These are phyloP conservation scores for Botrytis medusae DNA, from an alignment of 2,329 filamentous ascomycete genomes.

Conservation along the genomic window DNA sequence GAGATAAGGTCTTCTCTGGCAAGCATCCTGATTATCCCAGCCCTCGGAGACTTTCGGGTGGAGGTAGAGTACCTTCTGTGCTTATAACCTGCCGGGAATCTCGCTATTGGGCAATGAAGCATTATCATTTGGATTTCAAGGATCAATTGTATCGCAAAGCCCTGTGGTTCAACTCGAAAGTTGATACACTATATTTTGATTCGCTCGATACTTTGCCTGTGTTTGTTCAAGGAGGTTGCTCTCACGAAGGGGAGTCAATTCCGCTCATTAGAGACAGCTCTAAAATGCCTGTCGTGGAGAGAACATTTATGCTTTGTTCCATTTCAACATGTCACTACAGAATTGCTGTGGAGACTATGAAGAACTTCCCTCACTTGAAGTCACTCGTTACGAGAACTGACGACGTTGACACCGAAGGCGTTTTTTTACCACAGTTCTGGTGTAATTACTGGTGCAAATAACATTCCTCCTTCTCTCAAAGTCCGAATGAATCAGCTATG, in stretches of 20 bases:
- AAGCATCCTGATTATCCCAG: not conserved
- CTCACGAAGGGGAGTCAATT: accelerated
- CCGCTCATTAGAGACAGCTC: not conserved
- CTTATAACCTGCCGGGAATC: slow-evolving; percentile 2
- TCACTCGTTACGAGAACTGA: not conserved
- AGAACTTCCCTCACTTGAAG: not conserved
- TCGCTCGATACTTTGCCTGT: accelerated
- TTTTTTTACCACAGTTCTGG: no score
- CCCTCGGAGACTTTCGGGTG: not conserved
- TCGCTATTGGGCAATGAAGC: slow-evolving; percentile 7
- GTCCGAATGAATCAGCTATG: not conserved
- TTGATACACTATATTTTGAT: not conserved
- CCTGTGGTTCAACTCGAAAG: not conserved
- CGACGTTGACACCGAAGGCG: not conserved
- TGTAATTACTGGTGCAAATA: no score
- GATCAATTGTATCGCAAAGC: not conserved
- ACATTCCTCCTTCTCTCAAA: not conserved
- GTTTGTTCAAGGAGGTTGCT: not conserved
- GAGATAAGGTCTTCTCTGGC: not conserved
- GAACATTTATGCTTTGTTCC: not conserved
- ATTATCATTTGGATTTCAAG: not conserved
- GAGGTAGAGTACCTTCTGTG: not conserved
- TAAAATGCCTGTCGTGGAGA: not conserved
- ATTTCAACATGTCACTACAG: accelerated
- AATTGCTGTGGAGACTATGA: accelerated